Evolutionary conservation across 257 asterid species (phyloP).

Genomic region (Primulina huaijiensis): DNA sequence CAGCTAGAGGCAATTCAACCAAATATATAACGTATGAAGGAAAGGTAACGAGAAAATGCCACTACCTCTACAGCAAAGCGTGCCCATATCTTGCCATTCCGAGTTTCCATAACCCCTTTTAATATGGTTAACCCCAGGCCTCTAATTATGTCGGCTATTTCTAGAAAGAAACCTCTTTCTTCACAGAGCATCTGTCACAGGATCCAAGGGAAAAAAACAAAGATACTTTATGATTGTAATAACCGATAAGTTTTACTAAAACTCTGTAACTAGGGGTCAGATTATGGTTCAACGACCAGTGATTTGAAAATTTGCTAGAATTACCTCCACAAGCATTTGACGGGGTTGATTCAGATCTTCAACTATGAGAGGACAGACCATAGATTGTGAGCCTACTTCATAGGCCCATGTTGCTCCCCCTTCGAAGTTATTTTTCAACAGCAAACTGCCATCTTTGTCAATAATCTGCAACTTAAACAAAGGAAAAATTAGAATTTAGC

Average conservation of each 20-base stretch:
- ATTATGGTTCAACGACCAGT: background rate
- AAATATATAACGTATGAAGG: too few relatives aligned
- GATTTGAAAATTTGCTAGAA: background rate
- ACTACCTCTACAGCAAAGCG: constrained; percentile 87
- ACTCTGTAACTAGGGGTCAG: background rate
- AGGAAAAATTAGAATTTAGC: background rate
- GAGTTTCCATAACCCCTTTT: constrained; percentile 88
- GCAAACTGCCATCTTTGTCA: constrained; percentile 70
- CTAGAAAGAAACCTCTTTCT: constrained; percentile 79
- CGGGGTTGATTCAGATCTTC: constrained; percentile 91
- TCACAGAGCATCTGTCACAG: constrained; percentile 76
- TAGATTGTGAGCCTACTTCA: constrained; percentile 83
- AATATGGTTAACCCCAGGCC: constrained; percentile 84
- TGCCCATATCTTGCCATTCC: constrained; percentile 81
- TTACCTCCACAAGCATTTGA: constrained; percentile 92
- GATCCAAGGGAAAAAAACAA: background rate
- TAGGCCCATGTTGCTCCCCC: constrained; percentile 99
- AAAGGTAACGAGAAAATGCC: background rate
- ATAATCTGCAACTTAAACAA: constrained; percentile 46
- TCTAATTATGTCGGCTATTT: constrained; percentile 88
- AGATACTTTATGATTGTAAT: constrained; percentile 1
- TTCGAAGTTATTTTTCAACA: constrained; percentile 61
- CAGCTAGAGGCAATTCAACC: background rate
- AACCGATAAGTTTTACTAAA: background rate
- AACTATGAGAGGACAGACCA: constrained; percentile 81